These are phyloP conservation scores for Cordyceps javanica DNA, from an alignment of 2,329 filamentous ascomycete species.

Conservation along the genomic window DNA sequence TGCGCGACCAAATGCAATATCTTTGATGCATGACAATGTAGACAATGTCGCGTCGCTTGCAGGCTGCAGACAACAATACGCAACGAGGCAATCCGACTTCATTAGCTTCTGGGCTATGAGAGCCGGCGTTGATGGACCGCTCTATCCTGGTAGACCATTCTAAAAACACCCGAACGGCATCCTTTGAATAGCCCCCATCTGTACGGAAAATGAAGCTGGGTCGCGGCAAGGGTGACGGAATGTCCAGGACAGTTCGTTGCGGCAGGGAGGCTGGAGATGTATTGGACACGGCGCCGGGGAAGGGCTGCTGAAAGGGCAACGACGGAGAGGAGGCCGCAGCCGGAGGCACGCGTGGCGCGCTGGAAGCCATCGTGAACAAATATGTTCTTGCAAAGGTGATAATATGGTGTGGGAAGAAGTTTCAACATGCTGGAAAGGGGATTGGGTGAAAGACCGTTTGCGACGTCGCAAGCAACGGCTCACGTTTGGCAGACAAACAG, in stretches of 20 bases:
- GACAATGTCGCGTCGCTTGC: constrained; percentile 48
- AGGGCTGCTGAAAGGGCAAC: background rate
- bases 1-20: constrained; percentile 50
- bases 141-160: background rate
- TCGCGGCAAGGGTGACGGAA: background rate
- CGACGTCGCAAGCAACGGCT: background rate
- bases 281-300: background rate
- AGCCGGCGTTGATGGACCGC: background rate
- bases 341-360: background rate
- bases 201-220: background rate
- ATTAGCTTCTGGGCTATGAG: background rate
- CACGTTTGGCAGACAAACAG: background rate
- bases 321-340: background rate
- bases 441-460: background rate
- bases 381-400: background rate
- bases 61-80: constrained; percentile 52
- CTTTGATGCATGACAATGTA: constrained; percentile 62
- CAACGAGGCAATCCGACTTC: constrained; percentile 34
- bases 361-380: background rate
- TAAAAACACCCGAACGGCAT: background rate
- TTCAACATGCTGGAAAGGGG: background rate
- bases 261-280: background rate
- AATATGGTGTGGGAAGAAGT: background rate
- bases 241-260: background rate
- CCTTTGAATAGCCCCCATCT: background rate